Evolutionary conservation across 768 basidiomycete species (phyloP), one percentile per base, ranked within the genome.

Genomic region (Mycena polygramma): DNA sequence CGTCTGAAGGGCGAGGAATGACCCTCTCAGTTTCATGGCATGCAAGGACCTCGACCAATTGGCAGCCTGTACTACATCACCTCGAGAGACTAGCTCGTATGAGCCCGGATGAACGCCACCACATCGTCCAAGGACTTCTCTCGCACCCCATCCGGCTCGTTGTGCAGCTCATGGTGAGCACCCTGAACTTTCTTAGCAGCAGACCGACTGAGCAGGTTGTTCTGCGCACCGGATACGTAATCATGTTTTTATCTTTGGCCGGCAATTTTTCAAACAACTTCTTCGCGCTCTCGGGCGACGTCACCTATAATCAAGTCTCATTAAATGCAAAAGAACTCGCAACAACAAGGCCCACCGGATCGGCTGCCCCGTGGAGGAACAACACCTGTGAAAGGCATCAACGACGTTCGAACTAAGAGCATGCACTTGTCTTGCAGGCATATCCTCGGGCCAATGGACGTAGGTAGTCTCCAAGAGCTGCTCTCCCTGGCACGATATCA

Each of bases 391-490:
- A 17, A 17, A 17, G 2, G 17, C 10, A 45, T 39, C 17, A n/a
- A n/a, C n/a, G n/a, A n/a, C n/a, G n/a, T n/a, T n/a, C n/a, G n/a
- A n/a, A n/a, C n/a, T n/a, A n/a, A n/a, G n/a, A n/a, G n/a, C n/a
- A n/a, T n/a, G n/a, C n/a, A n/a, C n/a, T n/a, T n/a, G n/a, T n/a
- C 84, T 46, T 46, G 87, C 86, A 4, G 88, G 88, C 8, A 86
- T 79, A 4, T 78, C 73, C 46, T 72, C 75, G 2, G 87, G 87
- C 87, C 86, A 88, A 55, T 74, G 74, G n/a, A 72, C 75, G 52
- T 83, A 83, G 53, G 81, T 80, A n/a, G 71, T 75, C 49, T 68
- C 63, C 0, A 84, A 59, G 9, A 88, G 71, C 43, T 66, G 61
- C 63, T 84, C 84, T 17, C 88, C 87, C 87, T 88, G 45, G 7